A percentile compares a stretch with the other conserved stretches of the same genome.
Evolutionary conservation across 2,329 filamentous ascomycete species (phyloP).

Genomic region (Talaromyces sp.): DNA sequence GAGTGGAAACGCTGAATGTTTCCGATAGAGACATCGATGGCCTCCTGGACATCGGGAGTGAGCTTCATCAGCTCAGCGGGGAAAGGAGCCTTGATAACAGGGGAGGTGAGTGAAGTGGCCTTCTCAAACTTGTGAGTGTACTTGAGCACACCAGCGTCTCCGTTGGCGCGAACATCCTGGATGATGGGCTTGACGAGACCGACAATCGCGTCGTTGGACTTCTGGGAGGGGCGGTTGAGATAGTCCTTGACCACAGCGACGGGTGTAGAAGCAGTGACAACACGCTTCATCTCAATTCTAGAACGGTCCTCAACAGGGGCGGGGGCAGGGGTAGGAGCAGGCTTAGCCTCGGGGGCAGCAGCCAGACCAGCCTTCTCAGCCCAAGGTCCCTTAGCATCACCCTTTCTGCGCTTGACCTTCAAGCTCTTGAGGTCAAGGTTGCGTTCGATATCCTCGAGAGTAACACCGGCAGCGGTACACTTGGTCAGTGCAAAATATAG

Average conservation of each 20-base stretch:
- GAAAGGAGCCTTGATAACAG: slow-evolving; percentile 89
- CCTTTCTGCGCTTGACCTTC: slow-evolving; percentile 90
- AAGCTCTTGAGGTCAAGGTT: slow-evolving; percentile 93
- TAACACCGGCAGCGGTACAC: slow-evolving; percentile 81
- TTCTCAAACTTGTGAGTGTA: slow-evolving; percentile 99
- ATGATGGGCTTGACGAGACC: slow-evolving; percentile 91
- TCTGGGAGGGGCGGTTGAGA: slow-evolving; percentile 87
- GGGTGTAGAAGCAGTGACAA: slow-evolving; percentile 68
- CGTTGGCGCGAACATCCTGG: slow-evolving; percentile 77
- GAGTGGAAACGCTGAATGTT: slow-evolving; percentile 95
- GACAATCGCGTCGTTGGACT: slow-evolving; percentile 91
- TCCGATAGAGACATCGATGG: slow-evolving; percentile 91
- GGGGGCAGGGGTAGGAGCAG: slow-evolving; percentile 49
- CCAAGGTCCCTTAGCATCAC: slow-evolving; percentile 93
- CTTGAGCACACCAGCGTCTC: slow-evolving; percentile 83
- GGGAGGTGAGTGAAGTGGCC: slow-evolving; percentile 84
- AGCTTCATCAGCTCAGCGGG: slow-evolving; percentile 83
- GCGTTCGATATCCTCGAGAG: slow-evolving; percentile 83
- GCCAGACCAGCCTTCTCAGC: slow-evolving; percentile 76
- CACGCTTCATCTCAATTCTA: slow-evolving; percentile 80
- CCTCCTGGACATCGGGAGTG: slow-evolving; percentile 77
- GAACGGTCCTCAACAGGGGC: slow-evolving; percentile 54
- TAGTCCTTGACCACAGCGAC: slow-evolving; percentile 69
- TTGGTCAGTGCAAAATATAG: slow-evolving; percentile 95
- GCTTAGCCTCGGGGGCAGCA: slow-evolving; percentile 31